Conservation (phyloP, 495 filamentous ascomycete species). For the Schizothecium vesticola region DNA sequence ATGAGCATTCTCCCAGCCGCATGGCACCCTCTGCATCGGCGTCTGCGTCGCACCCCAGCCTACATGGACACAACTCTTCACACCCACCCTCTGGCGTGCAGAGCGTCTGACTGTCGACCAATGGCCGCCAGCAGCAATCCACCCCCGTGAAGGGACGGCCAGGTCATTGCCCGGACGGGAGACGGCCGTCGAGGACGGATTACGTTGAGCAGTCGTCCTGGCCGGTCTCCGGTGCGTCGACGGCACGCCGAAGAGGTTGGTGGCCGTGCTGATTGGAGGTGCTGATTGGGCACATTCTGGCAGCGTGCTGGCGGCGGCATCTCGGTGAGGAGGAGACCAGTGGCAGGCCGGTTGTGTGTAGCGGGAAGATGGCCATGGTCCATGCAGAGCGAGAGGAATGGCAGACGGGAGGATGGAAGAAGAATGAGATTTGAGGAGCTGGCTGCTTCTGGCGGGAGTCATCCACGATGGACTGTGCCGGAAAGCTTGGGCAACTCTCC, state of each 20-base stretch:
- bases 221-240: background rate
- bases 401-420: background rate
- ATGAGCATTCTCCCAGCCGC: constrained; percentile 4
- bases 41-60: constrained; percentile 19
- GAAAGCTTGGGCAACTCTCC: background rate
- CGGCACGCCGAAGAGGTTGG: background rate
- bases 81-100: constrained; percentile 25
- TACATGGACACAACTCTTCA: constrained; percentile 7
- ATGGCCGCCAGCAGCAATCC: constrained; percentile 13
- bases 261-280: background rate
- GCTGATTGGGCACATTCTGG: background rate
- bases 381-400: background rate
- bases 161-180: constrained; percentile 21
- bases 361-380: background rate
- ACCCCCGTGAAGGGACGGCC: background rate
- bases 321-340: background rate
- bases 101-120: constrained; percentile 15
- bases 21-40: constrained; percentile 5
- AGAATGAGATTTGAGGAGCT: background rate
- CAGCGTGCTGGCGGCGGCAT: background rate
- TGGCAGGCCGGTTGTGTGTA: background rate
- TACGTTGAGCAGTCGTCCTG: background rate
- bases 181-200: background rate
- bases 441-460: background rate
- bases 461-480: background rate